These are phyloP conservation scores for Periconia sp. DNA, from an alignment of 2,329 filamentous ascomycete genomes.

Conservation along the genomic window DNA sequence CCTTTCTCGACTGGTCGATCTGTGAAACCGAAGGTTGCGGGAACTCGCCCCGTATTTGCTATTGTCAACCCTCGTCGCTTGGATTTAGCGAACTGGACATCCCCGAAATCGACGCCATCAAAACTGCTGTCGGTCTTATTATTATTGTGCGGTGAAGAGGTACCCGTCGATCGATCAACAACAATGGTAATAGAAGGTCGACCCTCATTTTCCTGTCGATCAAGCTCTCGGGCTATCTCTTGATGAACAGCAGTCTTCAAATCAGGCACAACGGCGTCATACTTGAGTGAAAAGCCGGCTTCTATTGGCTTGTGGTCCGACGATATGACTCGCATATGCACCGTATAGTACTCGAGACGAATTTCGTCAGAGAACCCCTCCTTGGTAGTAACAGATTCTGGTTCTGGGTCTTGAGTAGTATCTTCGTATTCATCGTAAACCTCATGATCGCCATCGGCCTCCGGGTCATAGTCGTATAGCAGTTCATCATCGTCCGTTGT, in stretches of 20 bases:
- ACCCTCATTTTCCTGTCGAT: constrained; percentile 88
- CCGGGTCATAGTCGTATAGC: constrained; percentile 87
- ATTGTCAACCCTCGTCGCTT: constrained; percentile 73
- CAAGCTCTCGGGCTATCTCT: constrained; percentile 84
- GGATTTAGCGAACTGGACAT: constrained; percentile 68
- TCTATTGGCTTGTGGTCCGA: constrained; percentile 94
- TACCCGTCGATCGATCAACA: constrained; percentile 59
- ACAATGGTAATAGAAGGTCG: constrained; percentile 81
- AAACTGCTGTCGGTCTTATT: constrained; percentile 41
- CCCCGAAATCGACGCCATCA: constrained; percentile 75
- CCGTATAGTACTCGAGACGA: constrained; percentile 70
- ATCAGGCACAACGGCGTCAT: constrained; percentile 82
- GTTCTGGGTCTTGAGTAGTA: constrained; percentile 41
- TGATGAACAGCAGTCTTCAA: constrained; percentile 81
- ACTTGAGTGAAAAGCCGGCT: constrained; percentile 80
- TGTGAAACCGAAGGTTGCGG: constrained; percentile 78
- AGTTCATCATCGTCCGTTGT: constrained; percentile 77
- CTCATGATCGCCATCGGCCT: constrained; percentile 65
- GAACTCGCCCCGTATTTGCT: constrained; percentile 85
- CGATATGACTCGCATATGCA: constrained; percentile 85
- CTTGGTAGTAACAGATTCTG: constrained; percentile 57
- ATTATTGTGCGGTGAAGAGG: constrained; percentile 12
- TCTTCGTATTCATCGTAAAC: constrained; percentile 32
- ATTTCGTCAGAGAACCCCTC: constrained; percentile 61
- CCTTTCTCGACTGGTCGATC: constrained; percentile 63